Evolutionary conservation across 768 basidiomycete genomes (phyloP), one percentile per base, ranked within the genome.

Genomic region (Tephrocybe sp.): DNA sequence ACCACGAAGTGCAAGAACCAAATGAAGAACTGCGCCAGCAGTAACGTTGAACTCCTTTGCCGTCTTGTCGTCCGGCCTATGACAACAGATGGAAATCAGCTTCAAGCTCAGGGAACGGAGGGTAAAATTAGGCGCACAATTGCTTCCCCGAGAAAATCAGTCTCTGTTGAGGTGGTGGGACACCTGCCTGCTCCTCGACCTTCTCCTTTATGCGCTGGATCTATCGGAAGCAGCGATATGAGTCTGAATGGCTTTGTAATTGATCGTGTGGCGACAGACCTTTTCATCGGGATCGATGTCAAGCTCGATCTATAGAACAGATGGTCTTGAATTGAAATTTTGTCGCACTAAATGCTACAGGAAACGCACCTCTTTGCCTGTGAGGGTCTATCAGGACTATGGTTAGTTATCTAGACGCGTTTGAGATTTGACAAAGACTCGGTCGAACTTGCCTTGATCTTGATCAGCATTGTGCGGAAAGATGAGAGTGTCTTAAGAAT

Each of bases 151-250:
- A 71, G 67, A 87, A 97, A 66, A 98, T 98, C 62, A 98, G 70
- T 51, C 96, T 84, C 68, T 98, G 96, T 69, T 98, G 96, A 38
- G 78, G 90, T 54, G 96, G 96, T 19, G 96, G 96, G 36, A 98
- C 96, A 57, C 96, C 96, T 5, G 93, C 94, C 72, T 98, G 95
- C 74, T 98, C 95, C 68, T 98, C 96, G 8, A 98, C 92, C 68
- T 91, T 90, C 79, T 96, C 94, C 75, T 98, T 98, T 72, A 98
- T 93, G 59, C 90, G 83, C 40, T 83, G 76, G 62, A 97, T 91
- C 96, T 98, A 65, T 23, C 33, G 50, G 44, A 47, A 36, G 38
- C 19, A 16, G n/a, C 12, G 12, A 4, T 33, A 17, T 51, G 20
- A 33, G 38, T 5, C 11, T 33, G 12, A 10, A 34, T 23, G 12